These are phyloP conservation scores for Acanthamoeba royreba DNA, from an alignment of 208 protist species.

Conservation along the genomic window DNA sequence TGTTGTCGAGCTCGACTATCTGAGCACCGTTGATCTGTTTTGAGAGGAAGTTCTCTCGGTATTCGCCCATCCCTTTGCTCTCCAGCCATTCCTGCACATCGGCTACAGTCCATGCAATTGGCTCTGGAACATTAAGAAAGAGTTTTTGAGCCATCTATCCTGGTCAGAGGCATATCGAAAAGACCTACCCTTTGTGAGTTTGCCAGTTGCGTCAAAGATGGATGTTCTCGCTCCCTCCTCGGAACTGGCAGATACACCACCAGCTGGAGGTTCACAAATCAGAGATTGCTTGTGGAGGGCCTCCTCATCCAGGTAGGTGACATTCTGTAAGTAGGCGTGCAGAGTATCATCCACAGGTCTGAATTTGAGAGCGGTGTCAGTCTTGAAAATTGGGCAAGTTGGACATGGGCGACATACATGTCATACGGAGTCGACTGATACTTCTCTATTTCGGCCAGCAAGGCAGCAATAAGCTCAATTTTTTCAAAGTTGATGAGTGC, in stretches of 20 bases:
- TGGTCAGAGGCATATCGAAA: neutral
- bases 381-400: neutral
- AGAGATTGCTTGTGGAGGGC: conserved; percentile 36
- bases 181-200: conserved; percentile 8
- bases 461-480: neutral
- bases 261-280: neutral
- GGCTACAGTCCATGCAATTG: conserved; percentile 11
- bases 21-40: conserved; percentile 21
- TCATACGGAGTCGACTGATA: neutral
- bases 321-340: neutral
- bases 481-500: conserved; percentile 50
- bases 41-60: conserved; percentile 15
- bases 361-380: neutral
- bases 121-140: neutral
- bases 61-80: conserved; percentile 4
- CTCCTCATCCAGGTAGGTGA: neutral
- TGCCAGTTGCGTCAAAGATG: conserved; percentile 24
- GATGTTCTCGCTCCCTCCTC: neutral
- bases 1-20: conserved; percentile 35
- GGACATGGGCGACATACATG: neutral
- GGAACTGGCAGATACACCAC: neutral
- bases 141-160: neutral
- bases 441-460: neutral
- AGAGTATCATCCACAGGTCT: neutral
- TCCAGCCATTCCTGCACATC: conserved; percentile 40